Conservation (phyloP, 192 early-diverging fungal species). For the Phlyctochytrium planicorne region DNA sequence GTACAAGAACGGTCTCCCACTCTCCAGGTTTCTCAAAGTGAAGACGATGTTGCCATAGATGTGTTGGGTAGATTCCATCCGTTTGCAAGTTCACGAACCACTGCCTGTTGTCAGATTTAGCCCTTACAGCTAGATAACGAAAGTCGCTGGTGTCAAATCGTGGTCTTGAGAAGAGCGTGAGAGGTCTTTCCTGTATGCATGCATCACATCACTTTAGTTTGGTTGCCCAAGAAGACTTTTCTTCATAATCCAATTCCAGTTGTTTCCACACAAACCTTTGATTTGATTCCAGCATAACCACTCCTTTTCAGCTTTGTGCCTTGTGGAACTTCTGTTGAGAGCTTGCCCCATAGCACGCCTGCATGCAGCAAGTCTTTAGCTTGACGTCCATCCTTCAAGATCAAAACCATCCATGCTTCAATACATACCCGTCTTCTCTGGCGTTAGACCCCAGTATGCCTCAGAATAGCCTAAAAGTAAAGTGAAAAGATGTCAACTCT, state of each 20-base stretch:
- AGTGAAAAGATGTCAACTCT: slow-evolving; percentile 1
- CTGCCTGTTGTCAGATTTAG: slow-evolving; percentile 77
- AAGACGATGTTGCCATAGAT: slow-evolving; percentile 92
- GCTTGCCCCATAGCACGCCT: slow-evolving; percentile 76
- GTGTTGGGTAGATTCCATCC: slow-evolving; percentile 75
- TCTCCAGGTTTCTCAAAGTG: slow-evolving; percentile 82
- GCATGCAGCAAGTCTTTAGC: neutral
- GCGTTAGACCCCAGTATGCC: slow-evolving; percentile 73
- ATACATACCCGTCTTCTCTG: slow-evolving; percentile 52
- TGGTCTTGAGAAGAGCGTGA: slow-evolving; percentile 73
- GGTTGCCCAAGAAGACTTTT: too few species aligned
- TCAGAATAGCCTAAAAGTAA: slow-evolving; percentile 60
- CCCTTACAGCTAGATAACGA: slow-evolving; percentile 79
- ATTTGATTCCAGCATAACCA: slow-evolving; percentile 90
- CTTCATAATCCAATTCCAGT: neutral
- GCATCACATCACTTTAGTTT: too few species aligned
- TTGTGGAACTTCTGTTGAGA: slow-evolving; percentile 76
- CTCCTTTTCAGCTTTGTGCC: slow-evolving; percentile 69
- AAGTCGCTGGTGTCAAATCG: slow-evolving; percentile 83
- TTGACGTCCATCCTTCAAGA: too few species aligned
- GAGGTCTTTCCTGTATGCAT: slow-evolving; percentile 47
- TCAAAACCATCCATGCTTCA: neutral
- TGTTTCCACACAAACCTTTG: slow-evolving; percentile 49
- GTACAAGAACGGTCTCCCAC: slow-evolving; percentile 89
- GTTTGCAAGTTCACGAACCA: slow-evolving; percentile 95